phyloP scores from a whole-genome alignment of 108 stramenopile genomes.

The Poteriospumella lacustris region DNA sequence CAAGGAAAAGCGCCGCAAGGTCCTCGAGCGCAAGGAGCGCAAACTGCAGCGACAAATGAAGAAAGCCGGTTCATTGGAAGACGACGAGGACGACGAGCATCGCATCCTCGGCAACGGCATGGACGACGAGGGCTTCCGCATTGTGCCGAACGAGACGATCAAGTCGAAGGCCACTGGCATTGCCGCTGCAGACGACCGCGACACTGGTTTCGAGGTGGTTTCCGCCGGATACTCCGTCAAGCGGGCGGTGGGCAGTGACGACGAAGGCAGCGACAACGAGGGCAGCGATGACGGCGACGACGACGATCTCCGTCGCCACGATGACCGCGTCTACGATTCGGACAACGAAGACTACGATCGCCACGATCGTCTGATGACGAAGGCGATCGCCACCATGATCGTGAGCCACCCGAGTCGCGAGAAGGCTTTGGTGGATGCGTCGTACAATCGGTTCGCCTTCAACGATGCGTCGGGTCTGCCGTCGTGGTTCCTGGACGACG shows the following conservation, averaged over 20 bases:
- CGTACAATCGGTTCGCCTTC: conserved; percentile 98
- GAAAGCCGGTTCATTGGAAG: conserved; percentile 28
- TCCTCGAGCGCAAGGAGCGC: conserved; percentile 75
- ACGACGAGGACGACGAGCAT: conserved; percentile 50
- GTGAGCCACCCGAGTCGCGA: conserved; percentile 81
- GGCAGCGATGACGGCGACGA: no score
- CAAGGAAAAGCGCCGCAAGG: conserved; percentile 83
- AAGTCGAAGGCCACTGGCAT: no score
- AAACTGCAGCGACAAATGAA: no score
- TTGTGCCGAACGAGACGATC: no score
- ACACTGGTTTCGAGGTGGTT: no score
- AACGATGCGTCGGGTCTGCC: conserved; percentile 92
- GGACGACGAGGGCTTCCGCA: no score
- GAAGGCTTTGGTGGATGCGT: conserved; percentile 84
- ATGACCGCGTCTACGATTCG: conserved; percentile 77
- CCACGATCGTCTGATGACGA: conserved; percentile 65
- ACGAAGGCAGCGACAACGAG: no score
- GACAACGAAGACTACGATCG: conserved; percentile 95
- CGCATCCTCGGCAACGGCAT: no score
- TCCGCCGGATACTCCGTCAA: no score
- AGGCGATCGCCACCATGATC: conserved; percentile 83
- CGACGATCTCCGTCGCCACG: no score
- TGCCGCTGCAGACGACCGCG: no score
- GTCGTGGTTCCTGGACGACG: conserved; percentile 97
- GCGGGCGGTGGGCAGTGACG: no score